Evolutionary conservation across 2,329 filamentous ascomycete genomes (phyloP).

Genomic region (Biscogniauxia sp.): DNA sequence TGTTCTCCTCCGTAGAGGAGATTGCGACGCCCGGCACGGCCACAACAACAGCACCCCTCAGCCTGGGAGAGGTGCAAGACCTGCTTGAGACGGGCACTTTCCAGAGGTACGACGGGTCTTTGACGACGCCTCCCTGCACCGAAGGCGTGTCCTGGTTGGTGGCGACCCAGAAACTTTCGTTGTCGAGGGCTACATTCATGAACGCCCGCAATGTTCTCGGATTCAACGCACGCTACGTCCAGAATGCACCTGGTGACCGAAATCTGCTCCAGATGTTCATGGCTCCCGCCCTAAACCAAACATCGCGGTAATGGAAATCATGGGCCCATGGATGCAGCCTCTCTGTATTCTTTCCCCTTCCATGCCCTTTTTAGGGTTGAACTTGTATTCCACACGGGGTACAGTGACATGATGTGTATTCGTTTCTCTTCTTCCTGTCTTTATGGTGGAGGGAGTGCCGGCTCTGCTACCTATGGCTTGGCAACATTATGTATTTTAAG

Average conservation of each 20-base stretch:
- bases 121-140: constrained; percentile 49
- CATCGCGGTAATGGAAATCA: no score
- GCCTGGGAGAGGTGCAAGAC: constrained; percentile 42
- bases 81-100: constrained; percentile 37
- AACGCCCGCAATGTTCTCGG: constrained; percentile 43
- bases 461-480: no score
- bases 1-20: constrained; percentile 41
- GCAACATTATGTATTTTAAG: no score
- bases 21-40: constrained; percentile 43
- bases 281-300: neutral
- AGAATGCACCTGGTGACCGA: constrained; percentile 39
- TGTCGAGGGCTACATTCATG: constrained; percentile 38
- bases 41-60: constrained; percentile 39
- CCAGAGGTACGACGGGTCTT: constrained; percentile 45
- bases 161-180: constrained; percentile 39
- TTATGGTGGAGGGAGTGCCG: no score
- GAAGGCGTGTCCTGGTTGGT: constrained; percentile 50
- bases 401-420: no score
- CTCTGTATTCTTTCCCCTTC: no score
- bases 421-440: no score
- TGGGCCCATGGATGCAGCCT: no score
- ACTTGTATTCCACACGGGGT: no score
- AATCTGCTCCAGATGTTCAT: constrained; percentile 33
- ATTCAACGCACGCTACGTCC: constrained; percentile 47
- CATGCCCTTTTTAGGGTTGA: no score